phyloP scores from a whole-genome alignment of 306 rosid genomes.

The Dalbergia oliveri region DNA sequence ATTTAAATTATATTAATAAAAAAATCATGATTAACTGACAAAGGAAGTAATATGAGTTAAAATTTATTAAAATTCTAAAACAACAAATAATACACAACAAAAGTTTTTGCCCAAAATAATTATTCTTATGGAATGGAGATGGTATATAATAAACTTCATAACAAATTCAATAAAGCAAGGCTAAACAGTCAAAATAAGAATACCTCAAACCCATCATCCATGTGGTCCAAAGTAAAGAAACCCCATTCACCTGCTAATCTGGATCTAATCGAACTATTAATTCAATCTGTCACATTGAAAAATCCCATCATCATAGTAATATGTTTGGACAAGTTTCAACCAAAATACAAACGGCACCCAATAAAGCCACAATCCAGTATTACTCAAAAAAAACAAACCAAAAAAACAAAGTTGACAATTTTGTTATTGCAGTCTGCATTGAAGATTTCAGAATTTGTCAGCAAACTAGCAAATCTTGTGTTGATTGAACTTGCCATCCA shows the following conservation, averaged over 20 bases:
- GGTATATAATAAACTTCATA: no score
- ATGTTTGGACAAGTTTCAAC: constrained; percentile 24
- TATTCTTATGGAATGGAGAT: no score
- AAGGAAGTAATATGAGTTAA: no score
- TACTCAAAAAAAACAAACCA: neutral
- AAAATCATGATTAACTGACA: no score
- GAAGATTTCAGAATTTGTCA: constrained; percentile 30
- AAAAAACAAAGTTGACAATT: neutral
- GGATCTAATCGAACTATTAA: constrained; percentile 28
- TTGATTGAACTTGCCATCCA: constrained; percentile 5
- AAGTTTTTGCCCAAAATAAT: no score
- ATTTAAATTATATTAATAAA: no score
- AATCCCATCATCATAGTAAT: neutral
- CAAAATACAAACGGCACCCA: constrained; percentile 21
- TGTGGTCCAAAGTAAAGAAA: constrained; percentile 17
- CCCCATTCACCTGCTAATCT: neutral
- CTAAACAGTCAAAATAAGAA: neutral
- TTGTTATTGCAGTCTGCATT: constrained; percentile 7
- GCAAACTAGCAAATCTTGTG: constrained; percentile 26
- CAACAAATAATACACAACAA: no score
- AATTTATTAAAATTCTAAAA: no score
- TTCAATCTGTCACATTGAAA: neutral
- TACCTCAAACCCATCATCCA: constrained; percentile 10
- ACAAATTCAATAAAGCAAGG: neutral
- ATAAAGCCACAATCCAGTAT: constrained; percentile 30